Percentiles rank a stretch among this genome's conserved stretches.
Evolutionary conservation across 208 protist genomes (phyloP).

Genomic region (Angomonas deanei): DNA sequence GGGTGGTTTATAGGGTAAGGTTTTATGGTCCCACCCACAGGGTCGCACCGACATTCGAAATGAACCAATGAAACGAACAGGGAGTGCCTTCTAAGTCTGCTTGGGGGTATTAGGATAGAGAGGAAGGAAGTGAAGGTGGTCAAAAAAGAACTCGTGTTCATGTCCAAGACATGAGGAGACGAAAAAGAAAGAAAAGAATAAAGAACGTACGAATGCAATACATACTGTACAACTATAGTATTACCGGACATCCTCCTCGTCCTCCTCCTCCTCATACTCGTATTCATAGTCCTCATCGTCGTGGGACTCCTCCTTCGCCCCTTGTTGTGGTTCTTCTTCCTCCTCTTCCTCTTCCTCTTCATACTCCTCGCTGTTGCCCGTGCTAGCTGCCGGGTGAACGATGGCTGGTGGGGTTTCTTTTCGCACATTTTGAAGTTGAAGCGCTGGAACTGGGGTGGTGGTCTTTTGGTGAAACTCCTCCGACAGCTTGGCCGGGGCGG

Average conservation of each 20-base stretch:
- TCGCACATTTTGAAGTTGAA: neutral
- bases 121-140: no score
- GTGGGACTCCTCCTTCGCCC: slow-evolving; percentile 14
- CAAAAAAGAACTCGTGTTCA: neutral
- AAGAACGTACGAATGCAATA: slow-evolving; percentile 6
- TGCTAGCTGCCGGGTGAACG: neutral
- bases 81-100: no score
- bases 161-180: neutral
- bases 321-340: slow-evolving; percentile 20
- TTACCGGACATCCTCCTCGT: slow-evolving; percentile 1
- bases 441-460: neutral
- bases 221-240: neutral
- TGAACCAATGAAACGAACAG: no score
- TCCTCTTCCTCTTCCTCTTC: slow-evolving; percentile 20
- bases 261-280: slow-evolving; percentile 3
- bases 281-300: slow-evolving; percentile 6
- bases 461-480: slow-evolving; percentile 30
- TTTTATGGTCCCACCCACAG: slow-evolving; percentile 62
- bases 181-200: neutral
- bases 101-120: no score
- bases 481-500: slow-evolving; percentile 18
- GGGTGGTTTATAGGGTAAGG: slow-evolving; percentile 51
- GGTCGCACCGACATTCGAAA: slow-evolving; percentile 9
- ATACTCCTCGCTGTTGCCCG: slow-evolving; percentile 6
- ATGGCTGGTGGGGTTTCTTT: neutral